Evolutionary conservation across 2,329 filamentous ascomycete species (phyloP).

Genomic region (Xylariales sp.): DNA sequence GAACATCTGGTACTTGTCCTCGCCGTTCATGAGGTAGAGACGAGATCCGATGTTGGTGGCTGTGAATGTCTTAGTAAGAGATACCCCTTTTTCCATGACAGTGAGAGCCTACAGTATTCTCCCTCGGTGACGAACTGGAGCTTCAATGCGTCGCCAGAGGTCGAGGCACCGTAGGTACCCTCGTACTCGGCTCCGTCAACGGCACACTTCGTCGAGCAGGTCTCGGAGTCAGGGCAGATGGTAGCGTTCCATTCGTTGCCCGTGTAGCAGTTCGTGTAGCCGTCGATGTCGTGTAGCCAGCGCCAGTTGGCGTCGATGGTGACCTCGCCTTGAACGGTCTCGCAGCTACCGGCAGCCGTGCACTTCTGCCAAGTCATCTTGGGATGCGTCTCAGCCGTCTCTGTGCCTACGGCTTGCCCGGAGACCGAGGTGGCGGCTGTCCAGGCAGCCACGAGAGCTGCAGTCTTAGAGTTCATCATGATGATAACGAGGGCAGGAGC

Average conservation of each 20-base stretch:
- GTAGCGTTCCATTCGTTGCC: slow-evolving; percentile 55
- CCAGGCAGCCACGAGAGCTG: slow-evolving; percentile 49
- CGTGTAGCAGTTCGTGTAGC: slow-evolving; percentile 61
- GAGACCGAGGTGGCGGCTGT: slow-evolving; percentile 52
- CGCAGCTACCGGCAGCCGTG: slow-evolving; percentile 56
- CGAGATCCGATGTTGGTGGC: slow-evolving; percentile 58
- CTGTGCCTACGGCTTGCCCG: slow-evolving; percentile 55
- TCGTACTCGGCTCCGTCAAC: slow-evolving; percentile 59
- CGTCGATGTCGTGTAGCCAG: slow-evolving; percentile 57
- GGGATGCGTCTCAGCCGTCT: slow-evolving; percentile 57
- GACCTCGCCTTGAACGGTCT: slow-evolving; percentile 56
- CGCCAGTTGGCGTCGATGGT: slow-evolving; percentile 65
- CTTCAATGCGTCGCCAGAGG: slow-evolving; percentile 58
- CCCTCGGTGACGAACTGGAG: slow-evolving; percentile 63
- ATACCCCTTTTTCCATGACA: neutral
- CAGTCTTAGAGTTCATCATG: slow-evolving; percentile 46
- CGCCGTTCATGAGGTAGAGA: slow-evolving; percentile 66
- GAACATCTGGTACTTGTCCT: slow-evolving; percentile 67
- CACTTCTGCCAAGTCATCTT: slow-evolving; percentile 60
- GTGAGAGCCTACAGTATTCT: slow-evolving; percentile 46
- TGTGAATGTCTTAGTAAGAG: slow-evolving; percentile 23
- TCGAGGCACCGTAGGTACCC: slow-evolving; percentile 59
- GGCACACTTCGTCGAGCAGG: slow-evolving; percentile 56
- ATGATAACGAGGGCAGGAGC: slow-evolving; percentile 16
- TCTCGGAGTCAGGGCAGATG: slow-evolving; percentile 52